Percentiles rank a stretch among this genome's conserved stretches.
phyloP scores from a whole-genome alignment of 495 filamentous ascomycete species.

The Thermochaetoides thermophila region DNA sequence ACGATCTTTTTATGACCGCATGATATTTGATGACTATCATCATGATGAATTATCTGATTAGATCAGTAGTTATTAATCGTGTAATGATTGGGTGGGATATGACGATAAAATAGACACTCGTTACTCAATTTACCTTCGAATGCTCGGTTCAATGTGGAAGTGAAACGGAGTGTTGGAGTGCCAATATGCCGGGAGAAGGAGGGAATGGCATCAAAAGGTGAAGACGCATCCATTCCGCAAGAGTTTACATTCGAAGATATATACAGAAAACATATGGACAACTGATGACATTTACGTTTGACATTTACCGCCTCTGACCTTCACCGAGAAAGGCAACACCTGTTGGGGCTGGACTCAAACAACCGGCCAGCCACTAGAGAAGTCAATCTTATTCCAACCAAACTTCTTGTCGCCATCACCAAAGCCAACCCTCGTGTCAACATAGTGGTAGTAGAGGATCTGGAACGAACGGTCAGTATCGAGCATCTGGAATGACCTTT shows the following conservation, averaged over 20 bases:
- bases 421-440: constrained; percentile 48
- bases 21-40: background rate
- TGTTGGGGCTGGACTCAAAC: constrained; percentile 15
- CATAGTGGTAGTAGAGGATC: constrained; percentile 61
- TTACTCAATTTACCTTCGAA: too few species aligned
- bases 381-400: constrained; percentile 53
- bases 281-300: too few species aligned
- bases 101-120: background rate
- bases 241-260: too few species aligned
- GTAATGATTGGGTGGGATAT: background rate
- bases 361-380: constrained; percentile 53
- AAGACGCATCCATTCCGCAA: too few species aligned
- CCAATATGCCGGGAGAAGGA: too few species aligned
- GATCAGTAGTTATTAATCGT: background rate
- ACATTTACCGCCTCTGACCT: too few species aligned
- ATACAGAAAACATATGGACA: too few species aligned
- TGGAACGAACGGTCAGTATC: constrained; percentile 8
- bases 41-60: background rate
- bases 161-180: too few species aligned
- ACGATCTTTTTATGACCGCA: background rate
- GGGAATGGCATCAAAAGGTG: too few species aligned
- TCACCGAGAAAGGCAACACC: too few species aligned
- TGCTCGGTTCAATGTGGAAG: too few species aligned
- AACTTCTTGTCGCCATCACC: constrained; percentile 49
- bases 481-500: constrained; percentile 3